Evolutionary conservation across 2,329 filamentous ascomycete genomes (phyloP).

Genomic region (Cladosporium cucumerinum): DNA sequence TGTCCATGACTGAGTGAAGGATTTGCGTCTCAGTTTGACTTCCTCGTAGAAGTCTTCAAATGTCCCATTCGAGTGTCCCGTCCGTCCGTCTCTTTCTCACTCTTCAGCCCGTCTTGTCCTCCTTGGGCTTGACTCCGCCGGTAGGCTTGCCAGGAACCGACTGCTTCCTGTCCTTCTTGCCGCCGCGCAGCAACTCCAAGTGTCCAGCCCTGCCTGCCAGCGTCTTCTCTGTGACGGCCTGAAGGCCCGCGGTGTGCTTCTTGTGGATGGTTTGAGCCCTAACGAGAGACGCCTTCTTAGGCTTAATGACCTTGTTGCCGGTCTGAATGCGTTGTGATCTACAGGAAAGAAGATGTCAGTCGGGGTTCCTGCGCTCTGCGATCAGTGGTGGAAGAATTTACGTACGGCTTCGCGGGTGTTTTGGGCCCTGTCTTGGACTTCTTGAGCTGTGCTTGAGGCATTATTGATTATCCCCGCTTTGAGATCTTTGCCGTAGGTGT

Average conservation of each 20-base stretch:
- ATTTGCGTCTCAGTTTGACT: neutral
- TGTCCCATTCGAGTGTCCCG: neutral
- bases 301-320: slow-evolving; percentile 61
- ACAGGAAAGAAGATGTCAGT: slow-evolving; percentile 2
- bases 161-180: slow-evolving; percentile 56
- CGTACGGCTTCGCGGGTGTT: slow-evolving; percentile 23
- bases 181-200: slow-evolving; percentile 64
- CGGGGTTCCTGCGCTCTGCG: neutral
- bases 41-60: neutral
- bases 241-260: slow-evolving; percentile 62
- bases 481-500: neutral
- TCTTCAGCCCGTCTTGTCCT: slow-evolving; percentile 13
- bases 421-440: slow-evolving; percentile 28
- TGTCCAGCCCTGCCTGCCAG: slow-evolving; percentile 67
- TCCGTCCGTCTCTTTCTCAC: neutral
- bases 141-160: slow-evolving; percentile 9
- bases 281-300: slow-evolving; percentile 61
- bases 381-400: neutral
- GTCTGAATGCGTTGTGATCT: slow-evolving; percentile 35
- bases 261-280: slow-evolving; percentile 62
- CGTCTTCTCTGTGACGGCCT: slow-evolving; percentile 63
- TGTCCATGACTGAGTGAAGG: neutral
- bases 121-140: neutral
- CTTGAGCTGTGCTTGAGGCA: slow-evolving; percentile 32
- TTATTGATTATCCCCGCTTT: slow-evolving; percentile 18